These are phyloP conservation scores for Dactylorhiza incarnata DNA, from an alignment of 106 monocot genomes.

Conservation along the genomic window DNA sequence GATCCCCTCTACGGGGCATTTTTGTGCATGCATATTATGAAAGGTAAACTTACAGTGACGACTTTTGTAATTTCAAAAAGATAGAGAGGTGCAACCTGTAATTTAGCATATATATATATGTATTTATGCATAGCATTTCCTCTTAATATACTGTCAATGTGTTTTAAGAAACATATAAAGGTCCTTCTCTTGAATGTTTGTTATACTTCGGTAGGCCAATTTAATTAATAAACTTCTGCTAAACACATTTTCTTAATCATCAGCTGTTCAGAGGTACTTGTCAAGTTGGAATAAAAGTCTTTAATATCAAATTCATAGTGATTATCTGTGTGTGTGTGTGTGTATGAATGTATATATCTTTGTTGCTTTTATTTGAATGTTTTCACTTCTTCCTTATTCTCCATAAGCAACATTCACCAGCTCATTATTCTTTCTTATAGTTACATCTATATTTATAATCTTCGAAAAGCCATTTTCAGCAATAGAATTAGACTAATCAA, in stretches of 20 bases:
- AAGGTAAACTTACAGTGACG: too few relatives aligned
- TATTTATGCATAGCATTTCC: neutral
- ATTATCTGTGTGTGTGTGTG: too few relatives aligned
- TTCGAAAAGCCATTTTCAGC: neutral
- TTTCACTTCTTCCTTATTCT: neutral
- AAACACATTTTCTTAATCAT: neutral
- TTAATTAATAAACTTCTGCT: too few relatives aligned
- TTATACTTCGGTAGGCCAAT: too few relatives aligned
- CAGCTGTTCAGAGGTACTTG: neutral
- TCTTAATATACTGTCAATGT: neutral
- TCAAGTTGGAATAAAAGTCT: neutral
- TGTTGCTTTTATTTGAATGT: too few relatives aligned
- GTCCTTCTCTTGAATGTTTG: neutral
- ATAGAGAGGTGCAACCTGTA: too few relatives aligned
- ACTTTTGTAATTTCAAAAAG: too few relatives aligned
- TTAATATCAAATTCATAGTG: neutral
- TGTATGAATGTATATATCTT: too few relatives aligned
- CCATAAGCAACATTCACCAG: neutral
- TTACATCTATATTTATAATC: neutral
- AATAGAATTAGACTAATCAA: neutral
- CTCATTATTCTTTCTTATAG: neutral
- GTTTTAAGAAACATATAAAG: neutral
- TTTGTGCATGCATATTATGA: too few relatives aligned
- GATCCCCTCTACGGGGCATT: too few relatives aligned
- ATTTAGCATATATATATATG: too few relatives aligned